These are phyloP conservation scores for Pyrus pyrifolia DNA, from an alignment of 306 rosid species.

Conservation along the genomic window DNA sequence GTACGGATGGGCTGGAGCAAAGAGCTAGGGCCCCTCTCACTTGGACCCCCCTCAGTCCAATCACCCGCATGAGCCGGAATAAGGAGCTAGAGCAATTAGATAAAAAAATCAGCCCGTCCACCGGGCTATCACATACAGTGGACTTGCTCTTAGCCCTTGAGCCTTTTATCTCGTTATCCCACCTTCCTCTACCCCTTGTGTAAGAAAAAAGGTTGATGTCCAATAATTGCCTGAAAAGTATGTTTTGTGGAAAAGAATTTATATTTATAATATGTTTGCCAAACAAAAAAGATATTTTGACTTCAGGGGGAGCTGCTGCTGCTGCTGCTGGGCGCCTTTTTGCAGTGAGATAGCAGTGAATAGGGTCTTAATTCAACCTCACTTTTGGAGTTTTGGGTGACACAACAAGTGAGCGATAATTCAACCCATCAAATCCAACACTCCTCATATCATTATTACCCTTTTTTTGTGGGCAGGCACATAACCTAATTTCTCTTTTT, in stretches of 20 bases:
- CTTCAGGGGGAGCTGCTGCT: background rate
- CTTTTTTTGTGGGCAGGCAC: background rate
- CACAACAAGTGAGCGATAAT: slow-evolving; percentile 19
- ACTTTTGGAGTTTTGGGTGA: slow-evolving; percentile 44
- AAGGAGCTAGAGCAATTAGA: too few relatives aligned
- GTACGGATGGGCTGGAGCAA: too few relatives aligned
- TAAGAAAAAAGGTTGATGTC: too few relatives aligned
- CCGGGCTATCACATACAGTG: too few relatives aligned
- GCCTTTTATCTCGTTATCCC: too few relatives aligned
- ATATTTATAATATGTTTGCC: background rate
- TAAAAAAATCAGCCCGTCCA: too few relatives aligned
- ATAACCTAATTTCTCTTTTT: background rate
- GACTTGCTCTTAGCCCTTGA: too few relatives aligned
- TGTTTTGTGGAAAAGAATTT: background rate
- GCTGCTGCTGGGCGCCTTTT: background rate
- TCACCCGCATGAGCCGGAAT: too few relatives aligned
- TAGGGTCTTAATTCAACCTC: slow-evolving; percentile 3
- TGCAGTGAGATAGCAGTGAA: background rate
- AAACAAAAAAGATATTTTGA: background rate
- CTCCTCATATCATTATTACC: slow-evolving; percentile 3
- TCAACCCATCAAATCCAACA: slow-evolving; percentile 40
- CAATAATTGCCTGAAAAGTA: too few relatives aligned
- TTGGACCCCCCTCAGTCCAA: too few relatives aligned
- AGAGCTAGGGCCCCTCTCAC: too few relatives aligned
- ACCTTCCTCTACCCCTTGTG: too few relatives aligned